Percentiles rank a stretch among this genome's conserved stretches.
Conservation (phyloP, 768 basidiomycete species). For the Leccinum olivaceopallidum region DNA sequence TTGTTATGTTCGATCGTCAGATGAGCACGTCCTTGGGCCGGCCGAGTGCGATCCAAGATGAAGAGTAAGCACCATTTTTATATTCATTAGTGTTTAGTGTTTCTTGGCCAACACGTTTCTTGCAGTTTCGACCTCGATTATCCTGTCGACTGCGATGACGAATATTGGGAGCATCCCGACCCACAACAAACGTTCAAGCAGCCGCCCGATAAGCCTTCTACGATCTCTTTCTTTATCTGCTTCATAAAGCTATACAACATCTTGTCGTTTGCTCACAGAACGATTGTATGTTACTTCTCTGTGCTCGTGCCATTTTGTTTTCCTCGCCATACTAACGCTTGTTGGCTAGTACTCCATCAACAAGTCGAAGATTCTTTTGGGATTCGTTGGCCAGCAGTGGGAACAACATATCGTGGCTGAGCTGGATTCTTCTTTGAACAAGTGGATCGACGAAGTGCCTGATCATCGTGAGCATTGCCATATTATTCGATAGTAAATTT, state of each 20-base stretch:
- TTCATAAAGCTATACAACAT: slow-evolving; percentile 62
- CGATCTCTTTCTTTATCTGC: slow-evolving; percentile 51
- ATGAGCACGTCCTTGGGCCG: slow-evolving; percentile 58
- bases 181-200: slow-evolving; percentile 57
- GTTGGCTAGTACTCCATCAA: slow-evolving; percentile 66
- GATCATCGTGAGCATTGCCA: slow-evolving; percentile 31
- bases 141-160: slow-evolving; percentile 68
- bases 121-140: slow-evolving; percentile 59
- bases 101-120: background rate
- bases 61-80: slow-evolving; percentile 50
- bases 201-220: slow-evolving; percentile 58
- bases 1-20: slow-evolving; percentile 32
- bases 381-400: slow-evolving; percentile 52
- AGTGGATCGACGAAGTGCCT: slow-evolving; percentile 76
- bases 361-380: slow-evolving; percentile 54
- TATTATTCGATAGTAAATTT: background rate
- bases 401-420: slow-evolving; percentile 68
- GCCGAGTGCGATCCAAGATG: slow-evolving; percentile 65
- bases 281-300: slow-evolving; percentile 49
- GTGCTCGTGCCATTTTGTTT: background rate
- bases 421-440: slow-evolving; percentile 73
- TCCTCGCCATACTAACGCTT: background rate
- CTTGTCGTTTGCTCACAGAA: slow-evolving; percentile 58
- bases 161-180: slow-evolving; percentile 59
- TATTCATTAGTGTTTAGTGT: background rate